Base-by-base conservation (phyloP, 2,329 filamentous ascomycete species). In the Nemania sp. region DNA sequence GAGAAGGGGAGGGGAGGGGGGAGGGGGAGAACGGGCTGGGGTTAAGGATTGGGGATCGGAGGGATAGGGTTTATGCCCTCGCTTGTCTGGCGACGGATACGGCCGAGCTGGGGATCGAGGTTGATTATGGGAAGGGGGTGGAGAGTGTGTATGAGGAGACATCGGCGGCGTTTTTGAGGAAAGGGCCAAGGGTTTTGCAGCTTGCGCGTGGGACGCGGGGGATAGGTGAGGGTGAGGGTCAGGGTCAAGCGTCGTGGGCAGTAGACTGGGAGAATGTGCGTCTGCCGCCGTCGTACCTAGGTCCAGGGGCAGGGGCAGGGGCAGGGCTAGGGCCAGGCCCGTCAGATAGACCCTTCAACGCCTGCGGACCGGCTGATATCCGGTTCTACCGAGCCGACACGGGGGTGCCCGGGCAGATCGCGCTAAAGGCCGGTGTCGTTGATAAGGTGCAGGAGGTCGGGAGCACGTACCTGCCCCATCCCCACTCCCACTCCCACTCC, bases 221-320 rank as follows among this genome's bases (percentile, higher is more conserved):
- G 5, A 18, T 27, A 8, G 29, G 29, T 8, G 29, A 32, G 29
- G 8, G 29, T 27, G n/a, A 15, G 27, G 56, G 32, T 13, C 51
- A 51, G 3, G 20, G 41, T 5, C 10, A 62, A 11, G 24, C 70
- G 5, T 74, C 73, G 1, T 74, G 73, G 73, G 58, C 69, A 0
- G 61, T 74, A 11, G 69, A 74, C 32, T 74, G 73, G 73, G 68
- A 62, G 24, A 59, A 70, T 29, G 62, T 72, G 20, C 47, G 27
- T 49, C 3, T 32, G 18, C 71, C 71, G 2, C 70, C 63, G 13
- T 69, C 68, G 0, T 64, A 68, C 20, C 49, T 64, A 10, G 60
- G 52, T 0, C 3, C 43, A n/a, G n/a, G n/a, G n/a, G n/a, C n/a
- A n/a, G n/a, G n/a, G n/a, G n/a, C n/a, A n/a, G n/a, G n/a, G n/a